Percentiles rank a stretch among this genome's conserved stretches.
phyloP scores from a whole-genome alignment of 2,329 filamentous ascomycete species.

The Helicocarpus griseus region DNA sequence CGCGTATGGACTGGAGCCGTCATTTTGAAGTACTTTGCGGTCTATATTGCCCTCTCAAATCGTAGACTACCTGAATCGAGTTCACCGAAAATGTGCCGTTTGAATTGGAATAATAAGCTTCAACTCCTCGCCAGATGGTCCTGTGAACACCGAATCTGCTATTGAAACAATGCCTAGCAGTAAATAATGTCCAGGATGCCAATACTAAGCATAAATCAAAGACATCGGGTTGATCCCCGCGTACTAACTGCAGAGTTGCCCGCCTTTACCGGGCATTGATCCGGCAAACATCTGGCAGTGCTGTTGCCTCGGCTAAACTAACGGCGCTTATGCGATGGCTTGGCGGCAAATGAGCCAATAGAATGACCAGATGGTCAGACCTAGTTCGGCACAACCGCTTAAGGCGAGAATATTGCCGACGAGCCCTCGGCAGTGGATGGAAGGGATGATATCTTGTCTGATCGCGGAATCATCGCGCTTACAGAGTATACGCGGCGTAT shows the following conservation, averaged over 20 bases:
- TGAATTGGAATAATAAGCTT: too few species aligned
- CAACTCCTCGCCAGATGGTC: too few species aligned
- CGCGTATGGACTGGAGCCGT: not conserved
- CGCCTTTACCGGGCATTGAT: not conserved
- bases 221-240: not conserved
- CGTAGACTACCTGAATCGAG: too few species aligned
- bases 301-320: not conserved
- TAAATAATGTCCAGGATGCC: too few species aligned
- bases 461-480: not conserved
- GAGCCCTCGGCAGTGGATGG: not conserved
- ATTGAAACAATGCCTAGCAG: too few species aligned
- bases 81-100: not conserved
- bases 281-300: not conserved
- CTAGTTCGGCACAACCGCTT: not conserved
- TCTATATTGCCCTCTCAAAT: not conserved
- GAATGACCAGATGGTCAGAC: not conserved
- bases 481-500: not conserved
- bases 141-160: too few species aligned
- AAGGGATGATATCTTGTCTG: not conserved
- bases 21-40: not conserved
- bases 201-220: not conserved
- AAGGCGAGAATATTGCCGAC: not conserved
- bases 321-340: too few species aligned
- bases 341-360: constrained; percentile 1
- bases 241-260: not conserved